Evolutionary conservation across 2,329 filamentous ascomycete genomes (phyloP), one percentile per base, ranked within the genome.

Genomic region (Colletotrichum higginsianum): DNA sequence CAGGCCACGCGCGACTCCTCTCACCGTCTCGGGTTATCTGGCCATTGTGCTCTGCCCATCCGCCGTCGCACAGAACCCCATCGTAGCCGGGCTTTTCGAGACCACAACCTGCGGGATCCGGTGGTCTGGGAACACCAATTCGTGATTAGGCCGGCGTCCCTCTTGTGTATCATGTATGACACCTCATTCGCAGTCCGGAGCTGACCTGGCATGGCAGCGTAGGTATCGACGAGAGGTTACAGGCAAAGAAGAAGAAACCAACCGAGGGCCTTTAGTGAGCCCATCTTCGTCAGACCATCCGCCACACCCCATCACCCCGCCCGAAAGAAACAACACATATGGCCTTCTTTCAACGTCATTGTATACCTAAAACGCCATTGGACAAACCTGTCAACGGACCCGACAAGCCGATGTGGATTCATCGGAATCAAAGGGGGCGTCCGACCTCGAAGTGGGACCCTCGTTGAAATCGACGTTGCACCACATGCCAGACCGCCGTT

Each of bases 271-370:
- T 66, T 61, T 49, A 70, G 55, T 53, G 60, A 70, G 30, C 55
- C 66, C 56, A 57, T 61, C 50, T 50, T 50, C 46, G 44, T 42
- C 49, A 60, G 21, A 2, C 52, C 47, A 38, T 61, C 42, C 67
- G 38, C 55, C 55, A 66, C 50, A 63, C 57, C 62, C 35, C 60
- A 65, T 16, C 38, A 30, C 47, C 11, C 52, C 49, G 35, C 49
- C 53, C 38, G 42, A 35, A 67, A 50, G 38, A 68, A 63, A 56
- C 47, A 56, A 66, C 66, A 72, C 49, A 35, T 12, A 35, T 61
- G 42, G 70, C 70, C 66, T 70, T 72, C 55, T 70, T 70, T 71
- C 66, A 72, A 72, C 70, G 66, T 72, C 55, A 70, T 57, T 35
- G 26, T 38, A 44, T 35, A 15, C 5, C 7, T 7, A 21, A 42